Evolutionary conservation across 2,329 filamentous ascomycete species (phyloP).

Genomic region (Colletotrichum siamense): DNA sequence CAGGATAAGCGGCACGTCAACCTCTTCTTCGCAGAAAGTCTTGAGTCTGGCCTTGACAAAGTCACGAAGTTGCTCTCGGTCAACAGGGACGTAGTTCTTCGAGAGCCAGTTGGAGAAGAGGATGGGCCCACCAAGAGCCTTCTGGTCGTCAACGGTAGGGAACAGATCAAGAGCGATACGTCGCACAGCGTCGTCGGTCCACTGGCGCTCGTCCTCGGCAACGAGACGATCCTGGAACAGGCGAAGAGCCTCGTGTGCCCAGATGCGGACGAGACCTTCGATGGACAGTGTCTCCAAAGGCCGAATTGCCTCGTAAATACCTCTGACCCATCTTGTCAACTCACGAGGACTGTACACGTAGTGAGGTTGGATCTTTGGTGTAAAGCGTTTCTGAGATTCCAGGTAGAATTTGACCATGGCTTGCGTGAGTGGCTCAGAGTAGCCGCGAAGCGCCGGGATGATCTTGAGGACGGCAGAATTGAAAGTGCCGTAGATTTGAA

Average conservation of each 20-base stretch:
- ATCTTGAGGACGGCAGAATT: slow-evolving; percentile 97
- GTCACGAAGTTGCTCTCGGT: slow-evolving; percentile 91
- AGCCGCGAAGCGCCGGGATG: slow-evolving; percentile 91
- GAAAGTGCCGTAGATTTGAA: slow-evolving; percentile 98
- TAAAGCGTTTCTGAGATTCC: slow-evolving; percentile 93
- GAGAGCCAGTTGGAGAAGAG: slow-evolving; percentile 99
- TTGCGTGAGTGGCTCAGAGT: slow-evolving; percentile 90
- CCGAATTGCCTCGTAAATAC: slow-evolving; percentile 95
- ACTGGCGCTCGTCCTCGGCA: slow-evolving; percentile 89
- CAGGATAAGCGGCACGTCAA: slow-evolving; percentile 97
- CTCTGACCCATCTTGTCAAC: slow-evolving; percentile 95
- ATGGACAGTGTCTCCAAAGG: slow-evolving; percentile 87
- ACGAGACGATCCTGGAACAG: slow-evolving; percentile 98
- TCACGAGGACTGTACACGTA: slow-evolving; percentile 99
- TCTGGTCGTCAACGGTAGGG: slow-evolving; percentile 90
- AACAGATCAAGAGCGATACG: slow-evolving; percentile 91
- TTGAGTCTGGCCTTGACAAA: slow-evolving; percentile 97
- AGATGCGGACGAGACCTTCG: slow-evolving; percentile 94
- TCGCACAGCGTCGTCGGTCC: slow-evolving; percentile 89
- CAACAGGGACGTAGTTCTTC: slow-evolving; percentile 97
- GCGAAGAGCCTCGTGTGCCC: slow-evolving; percentile 95
- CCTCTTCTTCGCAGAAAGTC: slow-evolving; percentile 99
- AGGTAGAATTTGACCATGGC: slow-evolving; percentile 98
- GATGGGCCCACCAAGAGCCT: slow-evolving; percentile 90
- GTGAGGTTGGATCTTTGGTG: slow-evolving; percentile 94